Evolutionary conservation across 2,329 filamentous ascomycete genomes (phyloP), one percentile per base, ranked within the genome.

Genomic region (Penicillium sp.): DNA sequence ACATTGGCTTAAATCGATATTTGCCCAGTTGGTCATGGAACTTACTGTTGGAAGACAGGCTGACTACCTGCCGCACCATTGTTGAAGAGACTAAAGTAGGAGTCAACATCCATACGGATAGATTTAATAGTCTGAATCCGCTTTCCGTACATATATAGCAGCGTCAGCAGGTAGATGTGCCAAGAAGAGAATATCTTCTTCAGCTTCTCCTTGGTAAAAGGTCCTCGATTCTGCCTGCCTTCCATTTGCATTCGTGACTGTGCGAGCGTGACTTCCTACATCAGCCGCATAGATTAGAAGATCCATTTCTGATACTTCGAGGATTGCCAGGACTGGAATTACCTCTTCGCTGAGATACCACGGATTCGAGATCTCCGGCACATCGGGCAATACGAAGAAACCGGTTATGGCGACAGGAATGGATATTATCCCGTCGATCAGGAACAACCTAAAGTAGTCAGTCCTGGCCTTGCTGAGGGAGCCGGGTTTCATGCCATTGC

Each of bases 151-250:
- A 84, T 71, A 56, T 84, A 85, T 1, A 83, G 60, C 0, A 77
- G 39, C 0, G 72, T 73, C 3, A 86, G 64, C 0, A 75, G 49
- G 39, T 81, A 85, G 1, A 85, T 77, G 46, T 81, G 81, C 81
- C 82, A 85, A 4, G 75, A 77, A 0, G 71, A 69, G 41, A 84
- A 76, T 13, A 84, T 83, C 51, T 75, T 77, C 58, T 71, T 72
- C 26, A 84, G 53, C 60, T 81, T 83, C 2, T 62, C 56, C 36
- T 62, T 66, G 1, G 72, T 75, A 47, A 73, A 76, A 1, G 71
- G 70, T 30, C 63, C 57, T 36, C 71, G 58, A 15, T 65, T 58
- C 43, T 69, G 58, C 8, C 75, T 60, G 13, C 74, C 71, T 57
- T 76, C 73, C 4, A 72, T 52, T 45, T 71, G 48, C 74, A 79